These are phyloP conservation scores for Clonostachys rosea DNA, from an alignment of 2,329 filamentous ascomycete species.

Conservation along the genomic window DNA sequence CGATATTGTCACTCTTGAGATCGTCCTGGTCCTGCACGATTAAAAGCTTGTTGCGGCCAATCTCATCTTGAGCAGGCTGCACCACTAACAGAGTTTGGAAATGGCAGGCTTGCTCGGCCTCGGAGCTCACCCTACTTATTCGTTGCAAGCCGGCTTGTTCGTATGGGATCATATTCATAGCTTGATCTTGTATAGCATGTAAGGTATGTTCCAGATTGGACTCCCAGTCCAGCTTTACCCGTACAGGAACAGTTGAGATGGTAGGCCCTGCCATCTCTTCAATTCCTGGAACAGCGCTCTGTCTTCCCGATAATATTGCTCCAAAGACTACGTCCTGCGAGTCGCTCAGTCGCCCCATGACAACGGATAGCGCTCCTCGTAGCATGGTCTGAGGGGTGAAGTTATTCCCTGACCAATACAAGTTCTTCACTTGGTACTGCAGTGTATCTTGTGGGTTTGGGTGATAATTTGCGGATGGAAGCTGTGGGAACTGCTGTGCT, in stretches of 20 bases:
- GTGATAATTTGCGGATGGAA: conserved; percentile 1
- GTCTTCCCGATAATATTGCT: conserved; percentile 9
- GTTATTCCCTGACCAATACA: not conserved
- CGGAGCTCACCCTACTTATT: not conserved
- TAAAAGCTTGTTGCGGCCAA: not conserved
- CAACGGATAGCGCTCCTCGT: conserved; percentile 1
- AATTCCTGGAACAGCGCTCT: conserved; percentile 9
- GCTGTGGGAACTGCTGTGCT: not conserved
- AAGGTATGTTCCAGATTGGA: conserved; percentile 5
- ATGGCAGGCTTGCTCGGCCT: not conserved
- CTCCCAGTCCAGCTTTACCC: not conserved
- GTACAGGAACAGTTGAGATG: conserved; percentile 13
- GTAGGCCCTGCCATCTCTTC: conserved; percentile 12
- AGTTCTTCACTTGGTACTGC: not conserved
- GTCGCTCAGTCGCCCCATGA: not conserved
- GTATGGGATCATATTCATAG: conserved; percentile 1
- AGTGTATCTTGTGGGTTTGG: not conserved
- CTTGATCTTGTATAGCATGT: conserved; percentile 5
- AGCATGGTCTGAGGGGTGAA: conserved; percentile 11
- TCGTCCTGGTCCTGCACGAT: not conserved
- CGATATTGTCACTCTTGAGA: not conserved
- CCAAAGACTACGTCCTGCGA: not conserved
- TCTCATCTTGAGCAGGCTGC: not conserved
- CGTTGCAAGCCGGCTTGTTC: not conserved
- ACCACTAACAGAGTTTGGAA: not conserved